Evolutionary conservation across 1,284 basidiomycete genomes (phyloP).

Genomic region (Rhodotorula sp.): DNA sequence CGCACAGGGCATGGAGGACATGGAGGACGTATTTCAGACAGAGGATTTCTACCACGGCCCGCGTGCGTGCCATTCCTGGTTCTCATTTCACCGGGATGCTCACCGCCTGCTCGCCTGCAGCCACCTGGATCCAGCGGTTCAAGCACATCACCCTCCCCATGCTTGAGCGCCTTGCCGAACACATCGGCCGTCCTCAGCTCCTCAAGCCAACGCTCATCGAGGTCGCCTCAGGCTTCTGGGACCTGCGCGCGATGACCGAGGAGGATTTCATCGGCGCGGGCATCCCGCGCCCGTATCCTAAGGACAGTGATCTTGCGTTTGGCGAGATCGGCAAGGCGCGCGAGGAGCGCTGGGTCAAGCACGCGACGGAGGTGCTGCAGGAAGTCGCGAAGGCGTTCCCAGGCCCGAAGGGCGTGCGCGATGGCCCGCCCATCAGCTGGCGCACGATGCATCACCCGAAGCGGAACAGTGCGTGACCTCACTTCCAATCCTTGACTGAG

Average conservation of each 20-base stretch:
- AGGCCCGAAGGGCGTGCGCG: slow-evolving; percentile 20
- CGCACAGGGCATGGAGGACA: slow-evolving; percentile 36
- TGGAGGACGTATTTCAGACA: slow-evolving; percentile 26
- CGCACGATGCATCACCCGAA: slow-evolving; percentile 39
- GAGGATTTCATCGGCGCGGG: slow-evolving; percentile 31
- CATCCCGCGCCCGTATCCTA: slow-evolving; percentile 30
- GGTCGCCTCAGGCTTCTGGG: slow-evolving; percentile 32
- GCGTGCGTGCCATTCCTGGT: neutral
- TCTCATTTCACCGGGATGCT: neutral
- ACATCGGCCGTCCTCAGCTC: slow-evolving; percentile 28
- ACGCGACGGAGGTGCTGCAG: slow-evolving; percentile 24
- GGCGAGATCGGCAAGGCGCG: slow-evolving; percentile 24
- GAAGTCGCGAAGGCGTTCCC: slow-evolving; percentile 30
- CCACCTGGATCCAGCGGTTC: slow-evolving; percentile 34
- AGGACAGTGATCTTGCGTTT: slow-evolving; percentile 32
- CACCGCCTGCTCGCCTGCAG: neutral
- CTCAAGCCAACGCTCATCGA: slow-evolving; percentile 26
- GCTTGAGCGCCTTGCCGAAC: slow-evolving; percentile 22
- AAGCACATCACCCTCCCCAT: slow-evolving; percentile 28
- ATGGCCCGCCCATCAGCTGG: slow-evolving; percentile 35
- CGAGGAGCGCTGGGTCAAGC: slow-evolving; percentile 26
- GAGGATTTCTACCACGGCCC: slow-evolving; percentile 41
- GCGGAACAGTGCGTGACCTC: slow-evolving; percentile 30
- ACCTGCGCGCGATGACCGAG: slow-evolving; percentile 36
- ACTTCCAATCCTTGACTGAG: neutral